A percentile compares a stretch with the other conserved stretches of the same genome.
These are phyloP conservation scores for Fusarium pseudonygamai DNA, from an alignment of 2,329 filamentous ascomycete genomes.

Conservation along the genomic window DNA sequence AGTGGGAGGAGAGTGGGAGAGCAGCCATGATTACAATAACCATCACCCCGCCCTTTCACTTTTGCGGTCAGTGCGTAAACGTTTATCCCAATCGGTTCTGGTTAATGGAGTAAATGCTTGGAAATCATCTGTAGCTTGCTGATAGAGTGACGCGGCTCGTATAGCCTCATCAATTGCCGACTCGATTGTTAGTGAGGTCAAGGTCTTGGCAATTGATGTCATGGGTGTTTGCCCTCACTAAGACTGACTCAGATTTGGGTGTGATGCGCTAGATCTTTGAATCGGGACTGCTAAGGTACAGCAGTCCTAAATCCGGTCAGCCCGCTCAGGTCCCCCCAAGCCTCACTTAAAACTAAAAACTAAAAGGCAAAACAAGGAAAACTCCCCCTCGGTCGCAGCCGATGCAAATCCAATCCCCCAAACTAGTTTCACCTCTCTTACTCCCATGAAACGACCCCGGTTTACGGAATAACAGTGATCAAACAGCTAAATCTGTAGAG, in stretches of 20 bases:
- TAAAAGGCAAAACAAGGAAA: not conserved
- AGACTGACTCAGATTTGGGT: not conserved
- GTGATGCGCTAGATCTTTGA: not conserved
- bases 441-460: not conserved
- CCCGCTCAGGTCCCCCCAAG: not conserved
- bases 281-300: not conserved
- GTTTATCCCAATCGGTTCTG: not conserved
- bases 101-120: not conserved
- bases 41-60: not conserved
- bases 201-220: not conserved
- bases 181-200: not conserved
- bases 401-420: not conserved
- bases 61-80: not conserved
- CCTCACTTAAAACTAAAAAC: not conserved
- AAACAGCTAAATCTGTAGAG: not conserved
- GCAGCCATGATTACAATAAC: not conserved
- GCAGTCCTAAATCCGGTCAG: not conserved
- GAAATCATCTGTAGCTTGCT: not conserved
- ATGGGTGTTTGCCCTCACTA: not conserved
- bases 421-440: not conserved
- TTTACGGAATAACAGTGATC: conserved; percentile 1
- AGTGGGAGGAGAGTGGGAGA: conserved; percentile 3
- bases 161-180: not conserved
- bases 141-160: conserved; percentile 1
- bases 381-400: not conserved